Evolutionary conservation across 345 rosid genomes (phyloP).

Genomic region (Populus deltoides): DNA sequence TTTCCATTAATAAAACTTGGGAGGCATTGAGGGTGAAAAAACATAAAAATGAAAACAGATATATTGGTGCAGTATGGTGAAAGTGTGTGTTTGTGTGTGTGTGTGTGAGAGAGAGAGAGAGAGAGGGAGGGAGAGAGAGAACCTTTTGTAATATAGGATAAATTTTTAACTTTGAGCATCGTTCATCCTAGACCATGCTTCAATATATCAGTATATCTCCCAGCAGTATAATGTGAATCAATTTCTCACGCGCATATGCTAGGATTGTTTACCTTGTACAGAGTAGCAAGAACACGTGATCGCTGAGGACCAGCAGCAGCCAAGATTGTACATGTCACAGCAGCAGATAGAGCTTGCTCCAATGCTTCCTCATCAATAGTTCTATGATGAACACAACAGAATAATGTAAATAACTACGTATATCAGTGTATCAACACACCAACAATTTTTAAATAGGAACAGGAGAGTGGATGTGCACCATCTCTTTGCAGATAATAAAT

Average conservation of each 20-base stretch:
- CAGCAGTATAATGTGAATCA: not conserved
- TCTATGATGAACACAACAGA: slow-evolving; percentile 35
- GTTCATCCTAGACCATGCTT: slow-evolving; percentile 70
- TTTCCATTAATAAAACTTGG: not conserved
- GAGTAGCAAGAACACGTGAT: slow-evolving; percentile 88
- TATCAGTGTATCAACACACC: not conserved
- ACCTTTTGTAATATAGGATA: slow-evolving; percentile 97
- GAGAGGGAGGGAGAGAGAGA: not conserved
- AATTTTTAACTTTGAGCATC: slow-evolving; percentile 89
- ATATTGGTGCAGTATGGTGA: not conserved
- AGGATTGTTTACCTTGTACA: slow-evolving; percentile 61
- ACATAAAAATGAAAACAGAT: not conserved
- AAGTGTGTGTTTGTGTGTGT: not conserved
- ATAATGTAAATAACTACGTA: not conserved
- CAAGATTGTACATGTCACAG: slow-evolving; percentile 91
- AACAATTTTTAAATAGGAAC: not conserved
- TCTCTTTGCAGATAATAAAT: not conserved
- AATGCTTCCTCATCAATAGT: slow-evolving; percentile 89
- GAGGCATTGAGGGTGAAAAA: not conserved
- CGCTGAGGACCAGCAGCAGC: slow-evolving; percentile 99
- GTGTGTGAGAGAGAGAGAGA: no score
- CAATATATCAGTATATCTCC: slow-evolving; percentile 17
- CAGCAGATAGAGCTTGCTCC: slow-evolving; percentile 93
- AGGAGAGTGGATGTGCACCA: not conserved
- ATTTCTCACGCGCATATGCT: not conserved